Conservation (phyloP, 2,329 filamentous ascomycete genomes). For the Talaromyces amestolkiae region DNA sequence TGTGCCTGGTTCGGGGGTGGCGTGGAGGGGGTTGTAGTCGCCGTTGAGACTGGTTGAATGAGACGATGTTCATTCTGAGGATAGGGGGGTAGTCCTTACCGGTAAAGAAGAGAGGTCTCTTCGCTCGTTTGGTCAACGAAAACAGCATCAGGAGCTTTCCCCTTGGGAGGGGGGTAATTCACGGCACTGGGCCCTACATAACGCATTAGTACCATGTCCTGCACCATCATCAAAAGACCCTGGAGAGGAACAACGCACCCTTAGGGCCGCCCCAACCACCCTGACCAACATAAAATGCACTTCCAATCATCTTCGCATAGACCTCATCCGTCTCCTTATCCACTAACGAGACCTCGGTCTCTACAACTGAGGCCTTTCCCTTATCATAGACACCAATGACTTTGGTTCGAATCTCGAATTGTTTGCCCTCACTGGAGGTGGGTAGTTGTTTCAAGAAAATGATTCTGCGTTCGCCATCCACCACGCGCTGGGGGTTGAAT, state of each 20-base stretch:
- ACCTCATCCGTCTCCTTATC: slow-evolving; percentile 67
- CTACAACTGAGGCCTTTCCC: slow-evolving; percentile 76
- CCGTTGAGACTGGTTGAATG: slow-evolving; percentile 66
- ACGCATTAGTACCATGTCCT: not conserved
- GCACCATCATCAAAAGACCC: not conserved
- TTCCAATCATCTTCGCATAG: slow-evolving; percentile 67
- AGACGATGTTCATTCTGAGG: not conserved
- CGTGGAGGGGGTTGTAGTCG: slow-evolving; percentile 92
- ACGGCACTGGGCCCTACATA: slow-evolving; percentile 61
- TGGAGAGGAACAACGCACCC: slow-evolving; percentile 48
- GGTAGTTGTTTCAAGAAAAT: slow-evolving; percentile 75
- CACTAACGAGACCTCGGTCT: slow-evolving; percentile 74
- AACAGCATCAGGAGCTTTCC: slow-evolving; percentile 66
- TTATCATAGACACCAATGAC: slow-evolving; percentile 88
- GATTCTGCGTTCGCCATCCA: slow-evolving; percentile 81
- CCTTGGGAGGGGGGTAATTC: slow-evolving; percentile 74
- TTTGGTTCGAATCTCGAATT: slow-evolving; percentile 73
- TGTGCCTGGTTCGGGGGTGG: slow-evolving; percentile 76
- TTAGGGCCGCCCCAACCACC: slow-evolving; percentile 87
- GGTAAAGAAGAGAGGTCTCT: slow-evolving; percentile 74
- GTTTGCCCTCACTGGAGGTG: slow-evolving; percentile 64
- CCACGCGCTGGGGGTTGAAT: slow-evolving; percentile 69
- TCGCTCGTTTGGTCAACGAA: slow-evolving; percentile 67
- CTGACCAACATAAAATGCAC: slow-evolving; percentile 76
- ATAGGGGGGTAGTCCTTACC: slow-evolving; percentile 37